These are phyloP conservation scores for Saccharomyces eubayanus DNA, from an alignment of 805 yeast genomes.

Conservation along the genomic window DNA sequence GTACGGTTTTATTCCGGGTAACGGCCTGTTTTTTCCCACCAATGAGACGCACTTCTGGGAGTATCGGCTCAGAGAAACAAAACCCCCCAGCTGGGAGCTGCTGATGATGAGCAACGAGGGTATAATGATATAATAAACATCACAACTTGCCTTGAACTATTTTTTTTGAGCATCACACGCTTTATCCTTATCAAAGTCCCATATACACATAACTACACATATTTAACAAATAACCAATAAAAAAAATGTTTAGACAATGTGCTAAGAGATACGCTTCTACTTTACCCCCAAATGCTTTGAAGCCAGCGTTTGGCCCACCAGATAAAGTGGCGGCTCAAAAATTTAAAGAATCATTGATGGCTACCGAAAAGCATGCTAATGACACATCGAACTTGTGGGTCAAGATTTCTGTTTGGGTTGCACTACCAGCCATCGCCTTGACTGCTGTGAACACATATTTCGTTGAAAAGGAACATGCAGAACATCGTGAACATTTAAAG, in stretches of 20 bases:
- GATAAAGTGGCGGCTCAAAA: slow-evolving; percentile 57
- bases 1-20: background rate
- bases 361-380: slow-evolving; percentile 70
- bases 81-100: background rate
- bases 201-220: background rate
- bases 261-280: slow-evolving; percentile 29
- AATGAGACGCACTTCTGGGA: background rate
- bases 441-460: slow-evolving; percentile 75
- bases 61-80: background rate
- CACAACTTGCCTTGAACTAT: background rate
- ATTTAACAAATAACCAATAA: background rate
- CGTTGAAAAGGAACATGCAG: slow-evolving; percentile 80
- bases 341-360: slow-evolving; percentile 51
- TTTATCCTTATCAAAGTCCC: background rate
- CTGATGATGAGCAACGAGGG: background rate
- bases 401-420: slow-evolving; percentile 71
- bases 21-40: background rate
- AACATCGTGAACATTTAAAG: slow-evolving; percentile 71
- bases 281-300: slow-evolving; percentile 36
- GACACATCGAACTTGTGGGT: slow-evolving; percentile 75
- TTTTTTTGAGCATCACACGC: background rate
- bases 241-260: slow-evolving; percentile 39
- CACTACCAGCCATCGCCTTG: slow-evolving; percentile 70
- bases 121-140: background rate
- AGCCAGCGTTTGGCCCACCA: slow-evolving; percentile 42